Base-by-base conservation (phyloP, 768 basidiomycete genomes). In the Coprinellus aureogranulatus region DNA sequence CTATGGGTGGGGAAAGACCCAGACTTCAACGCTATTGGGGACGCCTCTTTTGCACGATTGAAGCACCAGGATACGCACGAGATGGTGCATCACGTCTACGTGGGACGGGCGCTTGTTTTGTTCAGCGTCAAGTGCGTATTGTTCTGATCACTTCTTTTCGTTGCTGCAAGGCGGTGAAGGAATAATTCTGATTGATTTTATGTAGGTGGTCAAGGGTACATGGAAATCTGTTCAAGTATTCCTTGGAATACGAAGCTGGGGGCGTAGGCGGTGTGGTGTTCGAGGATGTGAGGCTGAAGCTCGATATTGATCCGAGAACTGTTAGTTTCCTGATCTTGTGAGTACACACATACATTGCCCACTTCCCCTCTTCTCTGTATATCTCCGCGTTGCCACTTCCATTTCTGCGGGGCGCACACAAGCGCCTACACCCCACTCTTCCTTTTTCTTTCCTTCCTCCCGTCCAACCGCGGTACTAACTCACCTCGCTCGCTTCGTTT, bases 1-100 rank as follows among this genome's bases (percentile, higher is more conserved):
- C 64, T 88, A 26, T 88, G 85, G 85, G 70, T 88, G 12, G 86
- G 83, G 18, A 82, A 75, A 64, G 85, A 89, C 64, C 84, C 83
- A 4, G 85, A 88, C 63, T 88, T 89, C 65, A 67, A 72, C 44
- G 72, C 79, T 1, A 81, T 89, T 42, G 70, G 73, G 20, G 79
- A 87, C 45, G 84, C 82, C 10, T 80, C 81, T 1, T 83, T 85
- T 63, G 82, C 84, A 40, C 67, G 76, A 31, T 67, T 82, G 58
- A 81, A 76, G 59, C 74, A 61, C 37, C 69, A 72, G 27, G 75
- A 76, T 22, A 62, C 74, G 12, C 77, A 77, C 57, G 71, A 76
- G 66, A 77, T 83, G 58, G 64, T 82, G 40, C 88, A 88, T 67
- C 77, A 83, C 57, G 80, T 74, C 5, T 69, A 74, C 49, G 77